Base-by-base conservation (phyloP, 352 stramenopile genomes). In the Peronospora destructor region DNA sequence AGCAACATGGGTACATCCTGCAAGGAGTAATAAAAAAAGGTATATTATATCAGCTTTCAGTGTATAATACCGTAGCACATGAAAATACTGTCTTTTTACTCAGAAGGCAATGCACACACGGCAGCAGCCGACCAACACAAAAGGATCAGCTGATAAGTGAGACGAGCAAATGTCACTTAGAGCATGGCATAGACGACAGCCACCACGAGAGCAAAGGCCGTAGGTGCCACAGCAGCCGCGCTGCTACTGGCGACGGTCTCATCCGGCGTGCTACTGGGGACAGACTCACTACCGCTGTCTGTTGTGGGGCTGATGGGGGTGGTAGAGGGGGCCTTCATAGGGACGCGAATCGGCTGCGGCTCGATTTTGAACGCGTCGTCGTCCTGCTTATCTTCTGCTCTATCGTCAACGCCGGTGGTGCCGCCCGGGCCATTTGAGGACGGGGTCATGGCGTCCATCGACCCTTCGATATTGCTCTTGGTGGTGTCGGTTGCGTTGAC, bases 311-410 rank as follows among this genome's bases (percentile, higher is more conserved):
- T 41, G 45, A 34, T 40, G 25, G 50, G 34, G 17, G 47, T 41
- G 19, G 45, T 28, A 37, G 36, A 53, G 10, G 57, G 37, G 16
- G 57, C 45, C 11, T 53, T 37, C 17, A 49, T 64, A 23, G 52
- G n/a, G 17, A 53, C 49, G 34, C 63, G 63, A 16, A 50, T 60
- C 21, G 63, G 49, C 54, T 68, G 63, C 39, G 63, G 63, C 43
- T 71, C 54, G 36, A 71, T 65, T 50, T 60, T 59, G 39, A 53
- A 71, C 47, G 60, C 63, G 50, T 52, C 65, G 35, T 68, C 62
- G 45, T 33, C 25, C 8, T 54, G 64, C 45, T 45, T 59, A 46
- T 60, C 43, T 3, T 45, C 46, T 0, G 4, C 2, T 6, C 23
- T 26, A 6, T 6, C 23, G 11, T 53, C 39, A 30, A 19, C 45